Base-by-base conservation (phyloP, 2,329 filamentous ascomycete species). In the Metarhizium brunneum region DNA sequence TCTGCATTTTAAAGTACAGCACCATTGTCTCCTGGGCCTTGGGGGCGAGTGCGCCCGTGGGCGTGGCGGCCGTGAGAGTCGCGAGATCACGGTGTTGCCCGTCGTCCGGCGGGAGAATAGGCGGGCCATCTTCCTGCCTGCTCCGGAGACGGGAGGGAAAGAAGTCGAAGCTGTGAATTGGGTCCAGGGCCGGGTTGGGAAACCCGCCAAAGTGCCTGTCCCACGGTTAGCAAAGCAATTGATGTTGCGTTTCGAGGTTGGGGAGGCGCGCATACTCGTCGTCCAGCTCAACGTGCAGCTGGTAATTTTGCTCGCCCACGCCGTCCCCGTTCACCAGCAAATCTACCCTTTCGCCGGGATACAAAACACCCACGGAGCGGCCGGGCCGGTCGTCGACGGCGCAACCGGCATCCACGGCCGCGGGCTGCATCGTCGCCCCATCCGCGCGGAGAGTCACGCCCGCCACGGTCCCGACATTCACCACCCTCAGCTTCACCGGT, bases 271-370 rank as follows among this genome's bases (percentile, higher is more conserved):
- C 60, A 54, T 51, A 65, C 64, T 66, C 64, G n/a, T 64, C 56
- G 47, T 65, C 64, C 30, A 65, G 55, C 29, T 63, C 60, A 20
- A 66, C 52, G 50, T 60, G 62, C 10, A 66, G 52, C 52, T 60
- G 62, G 13, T 60, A 50, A 3, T 53, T 42, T 13, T 54, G 35
- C 0, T 50, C 16, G 13, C 40, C 55, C 0, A 42, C 55, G 1
- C 50, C 53, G 25, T 54, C 58, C 64, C 64, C 64, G 1, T 20
- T 35, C 10, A 65, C 47, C 29, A 62, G 30, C n/a, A 63, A 16
- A 13, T 66, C 62, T 14, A 59, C 55, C 16, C 64, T 55, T 43
- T 66, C 63, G 4, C 64, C 64, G 2, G 64, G 64, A 47, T 65
- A 65, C 2, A 66, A 50, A 16, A 64, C 58, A 1, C 63, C 64